Evolutionary conservation across 1,284 basidiomycete species (phyloP).

Genomic region (Earliella scabrosa): DNA sequence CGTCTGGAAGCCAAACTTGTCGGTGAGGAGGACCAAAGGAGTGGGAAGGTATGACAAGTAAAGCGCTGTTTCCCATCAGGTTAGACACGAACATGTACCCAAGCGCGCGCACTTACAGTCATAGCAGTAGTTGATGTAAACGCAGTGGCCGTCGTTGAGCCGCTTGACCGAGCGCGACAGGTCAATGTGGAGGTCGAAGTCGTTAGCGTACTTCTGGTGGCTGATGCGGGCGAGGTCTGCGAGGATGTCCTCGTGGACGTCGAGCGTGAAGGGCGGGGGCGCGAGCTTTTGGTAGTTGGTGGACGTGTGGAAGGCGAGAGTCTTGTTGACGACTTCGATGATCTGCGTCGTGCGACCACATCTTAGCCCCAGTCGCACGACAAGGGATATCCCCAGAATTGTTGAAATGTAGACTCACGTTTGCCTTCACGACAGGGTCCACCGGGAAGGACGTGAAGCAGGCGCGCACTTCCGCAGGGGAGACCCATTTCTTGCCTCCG

Average conservation of each 20-base stretch:
- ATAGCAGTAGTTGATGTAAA: slow-evolving; percentile 58
- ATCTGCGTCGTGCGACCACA: slow-evolving; percentile 35
- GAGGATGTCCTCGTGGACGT: slow-evolving; percentile 59
- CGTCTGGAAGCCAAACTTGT: slow-evolving; percentile 46
- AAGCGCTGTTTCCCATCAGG: slow-evolving; percentile 35
- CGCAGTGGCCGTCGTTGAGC: slow-evolving; percentile 62
- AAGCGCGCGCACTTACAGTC: slow-evolving; percentile 53
- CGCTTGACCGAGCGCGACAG: slow-evolving; percentile 56
- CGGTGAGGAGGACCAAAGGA: slow-evolving; percentile 55
- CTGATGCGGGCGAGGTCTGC: slow-evolving; percentile 54
- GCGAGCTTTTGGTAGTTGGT: slow-evolving; percentile 60
- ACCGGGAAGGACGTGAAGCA: slow-evolving; percentile 54
- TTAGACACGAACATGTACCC: no score
- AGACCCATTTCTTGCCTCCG: slow-evolving; percentile 55
- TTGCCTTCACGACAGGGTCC: slow-evolving; percentile 46
- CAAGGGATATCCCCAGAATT: neutral
- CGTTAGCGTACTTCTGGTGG: slow-evolving; percentile 46
- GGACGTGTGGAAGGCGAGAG: slow-evolving; percentile 63
- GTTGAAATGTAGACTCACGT: slow-evolving; percentile 38
- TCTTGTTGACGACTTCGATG: slow-evolving; percentile 61
- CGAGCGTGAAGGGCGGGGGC: slow-evolving; percentile 54
- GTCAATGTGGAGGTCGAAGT: slow-evolving; percentile 59
- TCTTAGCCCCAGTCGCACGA: neutral
- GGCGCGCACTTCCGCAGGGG: slow-evolving; percentile 51
- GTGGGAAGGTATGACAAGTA: slow-evolving; percentile 59